These are phyloP conservation scores for Trichothecium sympodiale DNA, from an alignment of 2,329 filamentous ascomycete species.

Conservation along the genomic window DNA sequence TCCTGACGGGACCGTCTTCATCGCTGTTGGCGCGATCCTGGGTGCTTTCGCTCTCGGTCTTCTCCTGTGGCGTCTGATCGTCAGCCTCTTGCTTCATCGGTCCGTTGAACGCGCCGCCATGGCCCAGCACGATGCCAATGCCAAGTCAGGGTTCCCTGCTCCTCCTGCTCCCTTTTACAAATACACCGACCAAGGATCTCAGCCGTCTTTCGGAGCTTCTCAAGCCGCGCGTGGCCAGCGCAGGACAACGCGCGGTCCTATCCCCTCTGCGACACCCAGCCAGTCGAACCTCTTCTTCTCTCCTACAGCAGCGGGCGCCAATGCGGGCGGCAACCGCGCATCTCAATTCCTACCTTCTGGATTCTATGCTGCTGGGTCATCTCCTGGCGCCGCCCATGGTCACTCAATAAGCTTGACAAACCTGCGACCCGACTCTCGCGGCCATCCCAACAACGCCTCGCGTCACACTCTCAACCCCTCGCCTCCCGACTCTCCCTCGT, in stretches of 20 bases:
- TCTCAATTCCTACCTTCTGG: conserved; percentile 82
- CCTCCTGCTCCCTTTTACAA: conserved; percentile 53
- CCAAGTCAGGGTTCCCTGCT: conserved; percentile 54
- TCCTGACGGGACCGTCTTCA: conserved; percentile 93
- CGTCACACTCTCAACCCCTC: conserved; percentile 35
- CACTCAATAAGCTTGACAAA: conserved; percentile 51
- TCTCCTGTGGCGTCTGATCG: conserved; percentile 75
- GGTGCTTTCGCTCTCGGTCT: conserved; percentile 75
- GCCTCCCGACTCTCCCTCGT: conserved; percentile 55
- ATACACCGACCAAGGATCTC: conserved; percentile 47
- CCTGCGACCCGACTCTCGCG: conserved; percentile 46
- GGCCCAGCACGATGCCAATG: conserved; percentile 57
- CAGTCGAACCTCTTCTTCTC: conserved; percentile 83
- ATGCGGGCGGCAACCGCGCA: conserved; percentile 49
- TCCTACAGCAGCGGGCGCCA: conserved; percentile 69
- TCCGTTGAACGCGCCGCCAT: conserved; percentile 80
- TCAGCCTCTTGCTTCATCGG: conserved; percentile 85
- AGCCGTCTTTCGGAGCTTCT: conserved; percentile 35
- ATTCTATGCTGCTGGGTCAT: conserved; percentile 69
- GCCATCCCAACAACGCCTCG: conserved; percentile 28
- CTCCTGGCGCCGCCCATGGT: conserved; percentile 33
- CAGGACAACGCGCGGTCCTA: conserved; percentile 39
- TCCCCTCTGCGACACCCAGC: conserved; percentile 46
- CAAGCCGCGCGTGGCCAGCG: conserved; percentile 38
- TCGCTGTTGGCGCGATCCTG: conserved; percentile 79